Conservation (phyloP, 2,329 filamentous ascomycete genomes). For the Stagonosporopsis cucurbitacearum region DNA sequence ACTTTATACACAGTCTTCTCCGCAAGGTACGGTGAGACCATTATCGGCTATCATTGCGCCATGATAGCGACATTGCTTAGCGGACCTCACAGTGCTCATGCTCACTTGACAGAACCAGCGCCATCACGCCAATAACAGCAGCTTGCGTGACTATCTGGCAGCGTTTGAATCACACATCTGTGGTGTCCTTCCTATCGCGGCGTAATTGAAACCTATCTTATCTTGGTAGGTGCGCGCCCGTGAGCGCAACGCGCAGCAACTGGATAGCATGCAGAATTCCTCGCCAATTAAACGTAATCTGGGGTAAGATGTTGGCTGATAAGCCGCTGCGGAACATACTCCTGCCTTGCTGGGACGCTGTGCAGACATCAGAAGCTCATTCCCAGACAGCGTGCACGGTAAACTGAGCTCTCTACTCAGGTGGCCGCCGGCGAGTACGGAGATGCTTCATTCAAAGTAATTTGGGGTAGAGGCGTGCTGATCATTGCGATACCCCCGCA, state of each 20-base stretch:
- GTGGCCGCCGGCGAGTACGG: slow-evolving; percentile 16
- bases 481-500: slow-evolving; percentile 13
- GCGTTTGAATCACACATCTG: slow-evolving; percentile 16
- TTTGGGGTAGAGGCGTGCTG: slow-evolving; percentile 1
- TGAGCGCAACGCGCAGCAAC: slow-evolving; percentile 34
- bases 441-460: slow-evolving; percentile 9
- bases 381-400: background rate
- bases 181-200: slow-evolving; percentile 46
- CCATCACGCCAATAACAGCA: slow-evolving; percentile 31
- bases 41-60: slow-evolving; percentile 47
- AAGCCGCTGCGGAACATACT: slow-evolving; percentile 17
- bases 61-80: slow-evolving; percentile 46
- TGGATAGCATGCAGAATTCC: slow-evolving; percentile 25
- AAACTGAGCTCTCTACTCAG: background rate
- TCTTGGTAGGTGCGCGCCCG: slow-evolving; percentile 30
- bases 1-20: slow-evolving; percentile 26
- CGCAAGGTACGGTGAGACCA: slow-evolving; percentile 31
- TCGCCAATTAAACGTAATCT: slow-evolving; percentile 20
- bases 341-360: slow-evolving; percentile 5
- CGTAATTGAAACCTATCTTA: slow-evolving; percentile 40
- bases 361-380: background rate
- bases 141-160: slow-evolving; percentile 27
- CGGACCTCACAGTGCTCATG: slow-evolving; percentile 27
- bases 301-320: slow-evolving; percentile 25
- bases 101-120: slow-evolving; percentile 24